phyloP scores from a whole-genome alignment of 164 flowering plant genomes.

The Stephania yunnanensis region DNA sequence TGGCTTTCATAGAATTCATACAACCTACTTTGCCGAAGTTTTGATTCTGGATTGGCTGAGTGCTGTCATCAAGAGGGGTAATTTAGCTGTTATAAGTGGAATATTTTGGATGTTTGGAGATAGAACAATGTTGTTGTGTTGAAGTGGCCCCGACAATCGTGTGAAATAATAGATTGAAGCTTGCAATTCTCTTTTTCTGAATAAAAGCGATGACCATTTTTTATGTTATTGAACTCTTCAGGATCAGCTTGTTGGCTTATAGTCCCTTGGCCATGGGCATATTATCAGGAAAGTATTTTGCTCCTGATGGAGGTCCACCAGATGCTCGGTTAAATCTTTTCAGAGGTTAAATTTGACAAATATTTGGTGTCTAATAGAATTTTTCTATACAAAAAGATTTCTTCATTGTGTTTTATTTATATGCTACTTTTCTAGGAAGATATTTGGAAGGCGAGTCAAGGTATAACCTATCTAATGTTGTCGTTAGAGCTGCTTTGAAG shows the following conservation, averaged over 20 bases:
- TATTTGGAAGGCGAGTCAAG: slow-evolving; percentile 85
- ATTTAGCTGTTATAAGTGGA: background rate
- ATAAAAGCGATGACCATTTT: background rate
- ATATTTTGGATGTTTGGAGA: background rate
- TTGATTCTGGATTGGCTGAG: slow-evolving; percentile 79
- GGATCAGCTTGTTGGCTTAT: slow-evolving; percentile 71
- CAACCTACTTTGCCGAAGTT: slow-evolving; percentile 68
- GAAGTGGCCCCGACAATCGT: background rate
- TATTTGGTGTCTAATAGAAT: background rate
- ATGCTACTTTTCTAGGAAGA: slow-evolving; percentile 37
- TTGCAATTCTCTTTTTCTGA: background rate
- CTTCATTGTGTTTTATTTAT: background rate
- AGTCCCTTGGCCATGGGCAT: slow-evolving; percentile 94
- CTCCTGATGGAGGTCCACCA: slow-evolving; percentile 48
- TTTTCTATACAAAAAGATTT: background rate
- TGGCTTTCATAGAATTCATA: slow-evolving; percentile 53
- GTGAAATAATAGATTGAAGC: background rate
- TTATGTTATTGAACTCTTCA: slow-evolving; percentile 17
- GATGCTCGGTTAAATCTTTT: slow-evolving; percentile 75
- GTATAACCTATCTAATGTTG: slow-evolving; percentile 49
- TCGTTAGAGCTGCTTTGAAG: slow-evolving; percentile 38
- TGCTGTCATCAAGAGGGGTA: slow-evolving; percentile 94
- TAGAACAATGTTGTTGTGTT: background rate
- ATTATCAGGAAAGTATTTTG: slow-evolving; percentile 76
- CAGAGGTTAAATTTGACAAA: slow-evolving; percentile 35